Evolutionary conservation across 108 stramenopile genomes (phyloP).

Genomic region (Cyclostephanos tholiformis): DNA sequence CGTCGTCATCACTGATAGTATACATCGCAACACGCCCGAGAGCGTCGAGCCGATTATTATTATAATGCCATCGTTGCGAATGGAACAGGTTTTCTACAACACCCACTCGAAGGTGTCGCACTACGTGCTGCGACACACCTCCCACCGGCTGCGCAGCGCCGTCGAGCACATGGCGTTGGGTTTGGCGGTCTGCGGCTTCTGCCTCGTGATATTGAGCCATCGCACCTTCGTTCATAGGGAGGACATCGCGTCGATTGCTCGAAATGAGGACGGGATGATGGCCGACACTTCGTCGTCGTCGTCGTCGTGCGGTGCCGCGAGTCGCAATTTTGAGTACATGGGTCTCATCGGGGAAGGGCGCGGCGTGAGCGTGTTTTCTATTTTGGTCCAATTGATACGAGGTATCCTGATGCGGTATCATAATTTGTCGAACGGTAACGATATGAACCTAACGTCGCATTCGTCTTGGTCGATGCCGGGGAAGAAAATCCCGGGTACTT

Average conservation of each 20-base stretch:
- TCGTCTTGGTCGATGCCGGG: conserved; percentile 2
- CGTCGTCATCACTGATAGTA: no score
- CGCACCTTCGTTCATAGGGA: conserved; percentile 66
- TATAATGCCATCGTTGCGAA: no score
- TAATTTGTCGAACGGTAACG: neutral
- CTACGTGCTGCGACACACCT: conserved; percentile 56
- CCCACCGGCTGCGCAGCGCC: conserved; percentile 45
- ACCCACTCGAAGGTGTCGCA: conserved; percentile 66
- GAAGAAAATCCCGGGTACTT: conserved; percentile 44
- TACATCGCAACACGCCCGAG: no score
- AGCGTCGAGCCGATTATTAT: no score
- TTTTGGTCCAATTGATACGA: conserved; percentile 25
- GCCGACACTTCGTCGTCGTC: no score
- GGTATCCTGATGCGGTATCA: conserved; percentile 14
- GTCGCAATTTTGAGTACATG: neutral
- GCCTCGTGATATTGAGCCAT: conserved; percentile 60
- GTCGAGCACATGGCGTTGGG: conserved; percentile 63
- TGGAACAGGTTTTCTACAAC: no score
- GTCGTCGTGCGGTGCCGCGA: neutral
- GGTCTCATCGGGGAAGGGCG: conserved; percentile 14
- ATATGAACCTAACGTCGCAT: neutral
- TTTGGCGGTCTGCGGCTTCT: conserved; percentile 63
- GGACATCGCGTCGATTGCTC: conserved; percentile 17
- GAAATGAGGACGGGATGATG: conserved; percentile 10
- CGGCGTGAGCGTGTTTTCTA: conserved; percentile 34